Evolutionary conservation across 352 stramenopile genomes (phyloP), one percentile per base, ranked within the genome.

Genomic region (Pythium dissotocum): DNA sequence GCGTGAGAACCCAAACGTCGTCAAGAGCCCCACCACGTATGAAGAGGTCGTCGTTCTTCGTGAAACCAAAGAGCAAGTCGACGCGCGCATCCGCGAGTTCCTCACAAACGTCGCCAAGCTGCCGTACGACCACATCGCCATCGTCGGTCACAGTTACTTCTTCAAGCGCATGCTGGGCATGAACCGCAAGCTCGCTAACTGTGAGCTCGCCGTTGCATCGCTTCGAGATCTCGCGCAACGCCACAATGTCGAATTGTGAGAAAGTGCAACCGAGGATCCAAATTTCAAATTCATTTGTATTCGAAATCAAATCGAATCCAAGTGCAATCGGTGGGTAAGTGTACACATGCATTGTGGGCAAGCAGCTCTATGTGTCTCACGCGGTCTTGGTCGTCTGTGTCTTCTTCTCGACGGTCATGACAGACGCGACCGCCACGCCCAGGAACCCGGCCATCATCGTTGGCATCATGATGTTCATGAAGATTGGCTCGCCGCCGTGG

Each of bases 91-190:
- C 64, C 65, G 73, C 18, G 74, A 75, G 28, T 91, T 96, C 55
- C 59, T 94, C 14, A 6, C 24, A 9, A 82, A 78, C 36, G 52
- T 96, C 6, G 58, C 60, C n/a, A 79, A 77, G 26, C 68, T 90
- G 30, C 85, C 85, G 13, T 75, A 94, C 61, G 58, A 76, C 35
- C 80, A 93, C 65, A 94, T 96, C 58, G 85, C 81, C 24, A 70
- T 96, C 52, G 84, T 96, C 30, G 85, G 88, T 21, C 88, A 96
- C 71, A 94, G 87, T 44, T 80, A 81, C 33, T 96, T 85, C 69
- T 94, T 96, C 73, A 96, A 94, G 64, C 80, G 83, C 16, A 89
- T 93, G 86, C 77, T 94, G 28, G 74, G 76, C 21, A 93, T 93
- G 82, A 82, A 66, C 51, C 79, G 83, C 6, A 94, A 96, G 63